Evolutionary conservation across 306 rosid species (phyloP).

Genomic region (Morella rubra): DNA sequence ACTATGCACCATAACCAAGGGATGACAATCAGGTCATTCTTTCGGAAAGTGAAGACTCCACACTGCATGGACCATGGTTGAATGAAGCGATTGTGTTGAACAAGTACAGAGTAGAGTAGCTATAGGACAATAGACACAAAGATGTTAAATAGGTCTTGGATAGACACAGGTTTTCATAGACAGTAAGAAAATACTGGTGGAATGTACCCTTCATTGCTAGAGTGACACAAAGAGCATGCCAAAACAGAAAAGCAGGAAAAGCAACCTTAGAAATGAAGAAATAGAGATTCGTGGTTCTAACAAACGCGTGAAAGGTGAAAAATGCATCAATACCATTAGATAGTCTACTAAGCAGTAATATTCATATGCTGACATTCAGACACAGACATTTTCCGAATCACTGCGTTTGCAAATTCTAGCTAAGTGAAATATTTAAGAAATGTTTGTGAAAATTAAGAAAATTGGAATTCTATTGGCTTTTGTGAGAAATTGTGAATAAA

Average conservation of each 20-base stretch:
- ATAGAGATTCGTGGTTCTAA: background rate
- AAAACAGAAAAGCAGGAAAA: background rate
- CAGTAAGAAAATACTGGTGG: background rate
- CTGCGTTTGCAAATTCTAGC: too few species aligned
- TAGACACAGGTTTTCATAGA: background rate
- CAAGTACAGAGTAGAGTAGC: background rate
- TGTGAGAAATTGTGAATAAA: too few species aligned
- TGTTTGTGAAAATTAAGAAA: too few species aligned
- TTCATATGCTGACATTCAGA: background rate
- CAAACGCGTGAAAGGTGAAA: background rate
- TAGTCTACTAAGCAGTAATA: background rate
- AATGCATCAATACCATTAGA: background rate
- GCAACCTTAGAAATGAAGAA: constrained; percentile 1
- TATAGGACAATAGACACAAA: background rate
- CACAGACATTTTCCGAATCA: background rate
- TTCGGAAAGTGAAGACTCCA: background rate
- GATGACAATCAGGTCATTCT: background rate
- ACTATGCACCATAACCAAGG: background rate
- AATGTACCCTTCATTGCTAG: background rate
- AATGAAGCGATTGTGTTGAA: background rate
- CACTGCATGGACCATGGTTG: background rate
- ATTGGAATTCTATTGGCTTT: too few species aligned
- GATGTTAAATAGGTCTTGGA: background rate
- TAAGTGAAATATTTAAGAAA: too few species aligned
- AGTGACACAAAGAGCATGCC: background rate